A percentile compares a stretch with the other conserved stretches of the same genome.
Evolutionary conservation across 345 rosid genomes (phyloP).

Genomic region (Linum lewisii): DNA sequence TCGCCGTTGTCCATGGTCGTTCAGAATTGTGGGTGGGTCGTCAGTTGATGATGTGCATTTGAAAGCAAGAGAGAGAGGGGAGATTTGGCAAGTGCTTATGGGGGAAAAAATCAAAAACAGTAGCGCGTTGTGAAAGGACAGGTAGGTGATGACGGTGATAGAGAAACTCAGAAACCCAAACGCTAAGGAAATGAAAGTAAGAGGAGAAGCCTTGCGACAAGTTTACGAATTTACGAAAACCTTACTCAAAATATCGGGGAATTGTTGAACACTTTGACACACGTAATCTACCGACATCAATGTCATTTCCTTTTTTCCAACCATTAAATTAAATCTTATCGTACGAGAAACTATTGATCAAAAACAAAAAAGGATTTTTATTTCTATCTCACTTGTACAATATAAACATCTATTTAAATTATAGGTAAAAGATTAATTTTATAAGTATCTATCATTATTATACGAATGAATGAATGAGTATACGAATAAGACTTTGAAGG

Average conservation of each 20-base stretch:
- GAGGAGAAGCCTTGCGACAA: background rate
- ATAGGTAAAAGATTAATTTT: too few relatives aligned
- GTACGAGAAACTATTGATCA: too few relatives aligned
- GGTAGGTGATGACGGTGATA: background rate
- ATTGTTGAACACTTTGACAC: too few relatives aligned
- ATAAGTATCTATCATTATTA: too few relatives aligned
- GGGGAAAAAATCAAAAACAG: slow-evolving; percentile 7
- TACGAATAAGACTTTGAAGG: too few relatives aligned
- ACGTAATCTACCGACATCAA: too few relatives aligned
- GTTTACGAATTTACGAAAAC: background rate
- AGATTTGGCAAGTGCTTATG: background rate
- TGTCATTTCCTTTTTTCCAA: too few relatives aligned
- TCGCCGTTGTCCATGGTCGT: slow-evolving; percentile 23
- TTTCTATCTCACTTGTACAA: too few relatives aligned
- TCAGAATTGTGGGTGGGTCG: background rate
- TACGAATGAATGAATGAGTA: too few relatives aligned
- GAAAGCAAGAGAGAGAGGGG: background rate
- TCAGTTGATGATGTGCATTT: slow-evolving; percentile 7
- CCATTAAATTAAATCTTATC: too few relatives aligned
- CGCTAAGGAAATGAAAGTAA: background rate
- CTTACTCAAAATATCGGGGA: background rate
- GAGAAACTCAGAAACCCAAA: slow-evolving; percentile 1
- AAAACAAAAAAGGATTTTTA: too few relatives aligned
- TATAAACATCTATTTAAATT: too few relatives aligned
- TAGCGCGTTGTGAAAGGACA: background rate